Evolutionary conservation across 169 alveolate species (phyloP).

Genomic region (Babesia ovis): DNA sequence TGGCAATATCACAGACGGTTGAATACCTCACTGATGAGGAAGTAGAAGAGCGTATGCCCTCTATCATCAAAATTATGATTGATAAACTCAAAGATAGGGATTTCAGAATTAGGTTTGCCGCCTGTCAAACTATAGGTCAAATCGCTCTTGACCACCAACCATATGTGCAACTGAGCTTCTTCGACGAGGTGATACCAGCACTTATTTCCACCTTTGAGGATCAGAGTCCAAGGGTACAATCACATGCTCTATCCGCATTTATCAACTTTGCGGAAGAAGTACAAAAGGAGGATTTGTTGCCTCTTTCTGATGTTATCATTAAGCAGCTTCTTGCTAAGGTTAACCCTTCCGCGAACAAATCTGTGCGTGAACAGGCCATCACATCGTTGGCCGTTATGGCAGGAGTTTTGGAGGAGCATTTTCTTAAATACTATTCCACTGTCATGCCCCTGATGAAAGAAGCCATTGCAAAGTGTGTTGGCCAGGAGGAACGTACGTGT

Average conservation of each 20-base stretch:
- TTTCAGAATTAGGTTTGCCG: slow-evolving; percentile 89
- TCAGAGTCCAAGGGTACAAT: slow-evolving; percentile 81
- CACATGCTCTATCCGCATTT: slow-evolving; percentile 91
- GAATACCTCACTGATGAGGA: slow-evolving; percentile 85
- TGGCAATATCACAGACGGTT: slow-evolving; percentile 86
- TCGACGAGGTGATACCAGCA: slow-evolving; percentile 77
- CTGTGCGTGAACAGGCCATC: slow-evolving; percentile 87
- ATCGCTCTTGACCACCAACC: slow-evolving; percentile 90
- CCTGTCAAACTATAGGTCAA: slow-evolving; percentile 90
- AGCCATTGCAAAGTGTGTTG: slow-evolving; percentile 71
- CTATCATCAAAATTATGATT: slow-evolving; percentile 77
- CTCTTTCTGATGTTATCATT: slow-evolving; percentile 80
- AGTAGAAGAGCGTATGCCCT: slow-evolving; percentile 80
- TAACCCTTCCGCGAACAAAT: slow-evolving; percentile 64
- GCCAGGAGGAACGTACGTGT: slow-evolving; percentile 82
- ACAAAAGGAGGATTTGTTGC: slow-evolving; percentile 79
- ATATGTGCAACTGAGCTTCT: slow-evolving; percentile 81
- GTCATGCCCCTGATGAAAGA: slow-evolving; percentile 85
- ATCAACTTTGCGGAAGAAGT: slow-evolving; percentile 89
- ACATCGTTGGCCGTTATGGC: slow-evolving; percentile 90
- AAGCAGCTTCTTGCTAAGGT: slow-evolving; percentile 78
- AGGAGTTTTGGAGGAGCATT: slow-evolving; percentile 88
- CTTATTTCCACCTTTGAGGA: slow-evolving; percentile 84
- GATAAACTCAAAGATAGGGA: slow-evolving; percentile 82
- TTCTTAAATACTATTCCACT: slow-evolving; percentile 80